These are phyloP conservation scores for Rhodotorula mucilaginosa DNA, from an alignment of 1,284 basidiomycete species.

Conservation along the genomic window DNA sequence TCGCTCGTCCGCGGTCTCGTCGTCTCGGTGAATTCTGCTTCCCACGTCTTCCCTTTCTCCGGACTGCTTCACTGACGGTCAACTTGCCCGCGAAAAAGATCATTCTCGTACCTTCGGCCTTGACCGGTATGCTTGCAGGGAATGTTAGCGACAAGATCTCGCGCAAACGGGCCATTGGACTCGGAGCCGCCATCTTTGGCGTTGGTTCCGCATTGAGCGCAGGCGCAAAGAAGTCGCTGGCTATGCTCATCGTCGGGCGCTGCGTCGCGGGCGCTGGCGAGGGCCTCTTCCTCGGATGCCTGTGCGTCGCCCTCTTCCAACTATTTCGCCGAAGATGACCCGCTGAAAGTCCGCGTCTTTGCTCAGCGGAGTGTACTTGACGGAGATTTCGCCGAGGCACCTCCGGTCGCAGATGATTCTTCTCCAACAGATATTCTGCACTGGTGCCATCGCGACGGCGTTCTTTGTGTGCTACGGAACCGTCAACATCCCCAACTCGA, in stretches of 20 bases:
- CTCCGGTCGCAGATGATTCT: constrained; percentile 19
- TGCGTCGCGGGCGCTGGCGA: constrained; percentile 52
- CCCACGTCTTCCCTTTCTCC: background rate
- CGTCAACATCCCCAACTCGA: constrained; percentile 49
- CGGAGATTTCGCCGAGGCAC: constrained; percentile 30
- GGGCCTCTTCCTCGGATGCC: constrained; percentile 38
- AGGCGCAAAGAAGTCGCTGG: constrained; percentile 36
- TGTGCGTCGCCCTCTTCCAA: background rate
- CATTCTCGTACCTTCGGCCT: constrained; percentile 56
- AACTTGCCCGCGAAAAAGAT: background rate
- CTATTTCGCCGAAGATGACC: background rate
- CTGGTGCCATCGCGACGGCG: constrained; percentile 46
- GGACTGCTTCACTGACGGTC: background rate
- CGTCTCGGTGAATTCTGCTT: constrained; percentile 25
- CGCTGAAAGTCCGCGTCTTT: constrained; percentile 9
- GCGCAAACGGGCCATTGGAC: constrained; percentile 55
- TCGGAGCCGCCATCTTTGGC: constrained; percentile 53
- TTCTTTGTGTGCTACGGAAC: constrained; percentile 59
- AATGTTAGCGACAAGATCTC: constrained; percentile 56
- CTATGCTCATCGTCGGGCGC: constrained; percentile 55
- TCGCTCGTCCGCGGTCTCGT: constrained; percentile 52
- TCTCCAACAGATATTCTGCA: constrained; percentile 13
- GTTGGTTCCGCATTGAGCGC: constrained; percentile 48
- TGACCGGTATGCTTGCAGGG: constrained; percentile 55
- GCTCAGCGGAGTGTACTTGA: constrained; percentile 13